Evolutionary conservation across 257 asterid genomes (phyloP).

Genomic region (Plantago elongata): DNA sequence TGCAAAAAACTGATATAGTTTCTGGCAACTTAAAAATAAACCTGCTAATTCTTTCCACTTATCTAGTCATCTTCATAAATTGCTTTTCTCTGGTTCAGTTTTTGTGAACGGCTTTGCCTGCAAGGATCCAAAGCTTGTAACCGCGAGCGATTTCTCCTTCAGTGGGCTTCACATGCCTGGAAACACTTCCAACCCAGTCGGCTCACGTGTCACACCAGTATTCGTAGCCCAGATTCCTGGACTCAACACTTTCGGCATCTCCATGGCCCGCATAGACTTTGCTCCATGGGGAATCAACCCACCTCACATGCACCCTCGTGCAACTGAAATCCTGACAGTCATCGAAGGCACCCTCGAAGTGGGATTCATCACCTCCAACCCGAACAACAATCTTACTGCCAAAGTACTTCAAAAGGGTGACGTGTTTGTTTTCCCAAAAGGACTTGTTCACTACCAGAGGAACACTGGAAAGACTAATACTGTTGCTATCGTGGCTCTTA

Average conservation of each 20-base stretch:
- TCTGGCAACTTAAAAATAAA: too few relatives aligned
- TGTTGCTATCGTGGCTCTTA: conserved; percentile 32
- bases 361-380: conserved; percentile 42
- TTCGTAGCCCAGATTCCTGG: conserved; percentile 34
- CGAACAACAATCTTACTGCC: conserved; percentile 25
- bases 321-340: conserved; percentile 35
- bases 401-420: conserved; percentile 30
- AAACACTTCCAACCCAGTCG: conserved; percentile 30
- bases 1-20: too few relatives aligned
- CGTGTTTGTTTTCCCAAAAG: conserved; percentile 38
- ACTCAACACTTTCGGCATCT: conserved; percentile 44
- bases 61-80: not conserved
- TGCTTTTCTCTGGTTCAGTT: conserved; percentile 8
- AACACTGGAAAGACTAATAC: conserved; percentile 22
- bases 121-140: conserved; percentile 30
- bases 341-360: conserved; percentile 29
- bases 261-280: conserved; percentile 38
- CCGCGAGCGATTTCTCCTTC: conserved; percentile 31
- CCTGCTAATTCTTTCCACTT: too few relatives aligned
- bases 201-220: conserved; percentile 34
- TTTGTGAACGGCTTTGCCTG: conserved; percentile 34
- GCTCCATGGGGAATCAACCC: conserved; percentile 36
- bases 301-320: conserved; percentile 44
- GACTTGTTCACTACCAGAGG: conserved; percentile 40
- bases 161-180: conserved; percentile 31